Conservation (phyloP, 2,329 filamentous ascomycete genomes). For the Fusarium staphyleae region DNA sequence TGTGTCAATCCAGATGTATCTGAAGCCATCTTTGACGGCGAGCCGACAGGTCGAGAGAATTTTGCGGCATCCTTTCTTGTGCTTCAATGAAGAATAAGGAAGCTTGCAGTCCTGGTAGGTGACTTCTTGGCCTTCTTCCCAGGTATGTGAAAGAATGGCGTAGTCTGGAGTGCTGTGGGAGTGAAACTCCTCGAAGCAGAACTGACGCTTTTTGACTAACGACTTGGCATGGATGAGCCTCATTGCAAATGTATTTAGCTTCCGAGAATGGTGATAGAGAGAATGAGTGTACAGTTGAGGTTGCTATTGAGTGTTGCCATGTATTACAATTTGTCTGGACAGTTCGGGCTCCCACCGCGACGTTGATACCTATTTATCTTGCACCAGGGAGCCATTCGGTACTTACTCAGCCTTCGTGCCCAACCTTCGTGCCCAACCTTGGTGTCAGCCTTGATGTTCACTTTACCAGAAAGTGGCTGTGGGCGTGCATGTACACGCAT, state of each 20-base stretch:
- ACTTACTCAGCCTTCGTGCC: too few species aligned
- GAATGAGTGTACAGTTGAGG: too few species aligned
- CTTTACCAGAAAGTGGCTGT: too few species aligned
- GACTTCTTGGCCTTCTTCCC: constrained; percentile 8
- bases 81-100: not conserved
- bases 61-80: constrained; percentile 4
- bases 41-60: not conserved
- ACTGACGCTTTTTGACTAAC: not conserved
- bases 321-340: too few species aligned
- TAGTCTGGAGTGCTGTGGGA: not conserved
- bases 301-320: too few species aligned
- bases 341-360: too few species aligned
- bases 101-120: not conserved
- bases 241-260: not conserved
- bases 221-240: not conserved
- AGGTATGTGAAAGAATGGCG: constrained; percentile 12
- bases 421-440: too few species aligned
- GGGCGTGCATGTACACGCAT: too few species aligned
- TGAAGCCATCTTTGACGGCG: not conserved
- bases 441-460: too few species aligned
- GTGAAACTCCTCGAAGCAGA: not conserved
- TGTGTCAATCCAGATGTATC: constrained; percentile 14
- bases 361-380: too few species aligned
- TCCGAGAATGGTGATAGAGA: too few species aligned
- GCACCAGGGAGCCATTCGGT: too few species aligned